Percentiles rank a stretch among this genome's conserved stretches.
phyloP scores from a whole-genome alignment of 129 eudicot genomes.

The Calendula officinalis region DNA sequence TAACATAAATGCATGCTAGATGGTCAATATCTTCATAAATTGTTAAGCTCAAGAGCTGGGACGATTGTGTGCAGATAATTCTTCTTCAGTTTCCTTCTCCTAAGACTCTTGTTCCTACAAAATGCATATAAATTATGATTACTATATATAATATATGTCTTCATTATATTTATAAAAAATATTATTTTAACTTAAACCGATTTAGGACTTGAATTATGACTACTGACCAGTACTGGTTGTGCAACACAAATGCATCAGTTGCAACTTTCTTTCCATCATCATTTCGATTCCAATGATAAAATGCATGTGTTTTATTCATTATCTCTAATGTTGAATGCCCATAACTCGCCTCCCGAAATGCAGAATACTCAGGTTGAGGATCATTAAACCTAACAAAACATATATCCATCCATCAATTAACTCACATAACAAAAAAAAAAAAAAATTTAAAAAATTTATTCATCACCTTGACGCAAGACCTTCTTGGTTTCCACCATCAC shows the following conservation, averaged over 20 bases:
- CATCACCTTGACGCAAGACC: constrained; percentile 82
- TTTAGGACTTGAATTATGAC: not conserved
- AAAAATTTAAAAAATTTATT: not conserved
- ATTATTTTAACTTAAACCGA: too few relatives aligned
- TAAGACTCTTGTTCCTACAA: constrained; percentile 56
- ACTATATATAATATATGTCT: not conserved
- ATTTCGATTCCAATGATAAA: constrained; percentile 91
- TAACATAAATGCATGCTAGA: not conserved
- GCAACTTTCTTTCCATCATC: constrained; percentile 81
- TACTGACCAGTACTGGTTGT: constrained; percentile 83
- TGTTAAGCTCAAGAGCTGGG: constrained; percentile 24
- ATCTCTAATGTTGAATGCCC: constrained; percentile 91
- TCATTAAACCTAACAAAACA: constrained; percentile 55
- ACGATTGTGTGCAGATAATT: constrained; percentile 38
- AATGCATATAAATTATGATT: not conserved
- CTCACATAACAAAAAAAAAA: not conserved
- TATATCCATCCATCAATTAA: not conserved
- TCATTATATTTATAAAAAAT: not conserved
- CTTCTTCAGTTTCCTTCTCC: constrained; percentile 82
- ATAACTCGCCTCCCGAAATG: constrained; percentile 93
- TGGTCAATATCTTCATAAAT: constrained; percentile 23
- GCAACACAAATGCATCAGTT: constrained; percentile 63
- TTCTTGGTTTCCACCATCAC: constrained; percentile 98
- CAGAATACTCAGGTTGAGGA: constrained; percentile 95
- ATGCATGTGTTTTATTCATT: constrained; percentile 84